These are phyloP conservation scores for Pyricularia sp. DNA, from an alignment of 2,329 filamentous ascomycete genomes.

Conservation along the genomic window DNA sequence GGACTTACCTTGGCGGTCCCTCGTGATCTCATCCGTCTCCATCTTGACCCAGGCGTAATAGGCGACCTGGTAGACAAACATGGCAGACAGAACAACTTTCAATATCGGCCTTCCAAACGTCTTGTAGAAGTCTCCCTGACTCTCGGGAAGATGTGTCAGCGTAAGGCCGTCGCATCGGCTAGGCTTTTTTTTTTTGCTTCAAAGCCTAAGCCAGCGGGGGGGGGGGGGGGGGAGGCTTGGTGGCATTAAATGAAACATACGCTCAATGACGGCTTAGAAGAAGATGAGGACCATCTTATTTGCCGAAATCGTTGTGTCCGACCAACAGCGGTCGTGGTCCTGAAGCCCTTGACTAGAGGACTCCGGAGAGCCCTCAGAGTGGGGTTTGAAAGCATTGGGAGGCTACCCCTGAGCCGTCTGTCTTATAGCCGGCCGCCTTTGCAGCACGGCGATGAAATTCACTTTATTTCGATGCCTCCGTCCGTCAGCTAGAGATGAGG, in stretches of 20 bases:
- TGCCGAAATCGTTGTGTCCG: neutral
- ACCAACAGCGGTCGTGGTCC: neutral
- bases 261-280: conserved; percentile 1
- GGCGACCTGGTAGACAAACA: conserved; percentile 68
- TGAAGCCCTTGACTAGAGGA: neutral
- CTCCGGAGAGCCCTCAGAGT: neutral
- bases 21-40: conserved; percentile 60
- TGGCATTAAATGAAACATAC: neutral
- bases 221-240: too few relatives aligned
- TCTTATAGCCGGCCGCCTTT: neutral
- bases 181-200: neutral
- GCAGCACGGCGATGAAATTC: neutral
- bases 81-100: conserved; percentile 65
- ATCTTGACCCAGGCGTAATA: conserved; percentile 70
- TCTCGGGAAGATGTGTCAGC: neutral
- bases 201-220: neutral
- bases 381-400: neutral
- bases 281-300: neutral
- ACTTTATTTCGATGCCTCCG: neutral
- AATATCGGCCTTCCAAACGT: conserved; percentile 63
- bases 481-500: neutral
- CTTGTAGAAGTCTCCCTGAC: conserved; percentile 60
- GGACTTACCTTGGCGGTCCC: conserved; percentile 43
- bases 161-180: neutral
- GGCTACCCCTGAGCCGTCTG: neutral